Evolutionary conservation across 257 asterid genomes (phyloP), one percentile per base, ranked within the genome.

Genomic region (Scutellaria barbata): DNA sequence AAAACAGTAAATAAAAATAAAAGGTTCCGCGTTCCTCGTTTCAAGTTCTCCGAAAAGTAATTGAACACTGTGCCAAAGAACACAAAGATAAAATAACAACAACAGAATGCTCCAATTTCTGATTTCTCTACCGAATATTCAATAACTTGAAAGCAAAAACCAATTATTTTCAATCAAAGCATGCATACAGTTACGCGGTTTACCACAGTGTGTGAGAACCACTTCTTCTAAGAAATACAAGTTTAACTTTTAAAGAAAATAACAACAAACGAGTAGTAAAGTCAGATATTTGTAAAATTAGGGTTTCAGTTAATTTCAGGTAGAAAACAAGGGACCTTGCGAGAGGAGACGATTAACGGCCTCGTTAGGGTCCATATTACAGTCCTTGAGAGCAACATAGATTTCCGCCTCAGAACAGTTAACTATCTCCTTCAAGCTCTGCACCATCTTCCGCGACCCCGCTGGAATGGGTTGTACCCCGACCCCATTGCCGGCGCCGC

Each of bases 361-460:
- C 75, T 91, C 97, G 79, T 94, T 89, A 45, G 99, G 99, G 92
- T 94, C 97, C 99, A 94, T 94, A 83, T 94, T 86, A 78, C 99
- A 94, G 35, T 94, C 99, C 83, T 88, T 89, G 50, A 94, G 96
- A 59, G 88, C 62, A n/a, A 95, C 96, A 81, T 94, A 94, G 93
- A 94, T 94, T 96, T 94, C 99, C 68, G 82, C 83, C 16, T 91
- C 99, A 7, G 99, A 72, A 69, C 86, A 86, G 80, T 79, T 85
- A 43, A 94, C 96, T 68, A 94, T 91, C 88, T 91, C 99, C 83
- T 89, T 94, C 85, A 94, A 82, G 82, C 96, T 94, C 83, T 80
- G 88, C 37, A 94, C 98, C 66, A 94, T 79, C 87, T 88, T 89
- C 74, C 88, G 78, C 22, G 96, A 81, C 74, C 89, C 92, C 46